Evolutionary conservation across 1,284 basidiomycete species (phyloP), one percentile per base, ranked within the genome.

Genomic region (Ceratobasidium sp.): DNA sequence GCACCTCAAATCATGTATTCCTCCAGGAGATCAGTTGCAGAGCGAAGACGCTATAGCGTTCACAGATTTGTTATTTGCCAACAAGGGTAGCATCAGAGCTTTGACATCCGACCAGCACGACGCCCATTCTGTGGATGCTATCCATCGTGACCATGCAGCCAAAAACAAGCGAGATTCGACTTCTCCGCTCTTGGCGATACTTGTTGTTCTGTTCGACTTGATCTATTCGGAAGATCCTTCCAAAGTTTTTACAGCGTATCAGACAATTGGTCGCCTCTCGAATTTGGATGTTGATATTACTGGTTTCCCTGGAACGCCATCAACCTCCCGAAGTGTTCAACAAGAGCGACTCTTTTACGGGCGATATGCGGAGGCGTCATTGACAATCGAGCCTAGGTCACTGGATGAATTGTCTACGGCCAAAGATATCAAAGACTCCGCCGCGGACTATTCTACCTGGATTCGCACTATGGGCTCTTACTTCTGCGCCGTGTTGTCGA

Each of bases 1-100:
- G 94, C 85, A 87, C 46, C 82, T 96, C 77, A 94, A 93, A 78
- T 87, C 88, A 21, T 89, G 86, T 76, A 90, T 95, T 47, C 90
- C 90, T 1, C 73, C 83, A 0, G 76, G 76, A 1, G 81, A 84
- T 2, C 81, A 85, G 30, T 80, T 92, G 32, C 86, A 87, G 46
- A 84, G 84, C 44, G 87, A 89, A 41, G 92, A 94, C 75, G 84
- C 90, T 4, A 83, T 88, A 61, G 91, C 92, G 0, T 95, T 96
- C 76, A 86, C 90, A n/a, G 84, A 87, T 14, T 82, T 96, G 8
- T 82, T 97, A 14, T 82, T 87, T 63, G 73, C 75, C 18, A 73
- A 64, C 21, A 61, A 63, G 9, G 77, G 74, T n/a, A 69, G 44
- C 30, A 58, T 69, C 13, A 14, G 50, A 28, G 30, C 66, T 8